A percentile compares a stretch with the other conserved stretches of the same genome.
phyloP scores from a whole-genome alignment of 2,329 filamentous ascomycete genomes.

The Clonostachys chloroleuca region DNA sequence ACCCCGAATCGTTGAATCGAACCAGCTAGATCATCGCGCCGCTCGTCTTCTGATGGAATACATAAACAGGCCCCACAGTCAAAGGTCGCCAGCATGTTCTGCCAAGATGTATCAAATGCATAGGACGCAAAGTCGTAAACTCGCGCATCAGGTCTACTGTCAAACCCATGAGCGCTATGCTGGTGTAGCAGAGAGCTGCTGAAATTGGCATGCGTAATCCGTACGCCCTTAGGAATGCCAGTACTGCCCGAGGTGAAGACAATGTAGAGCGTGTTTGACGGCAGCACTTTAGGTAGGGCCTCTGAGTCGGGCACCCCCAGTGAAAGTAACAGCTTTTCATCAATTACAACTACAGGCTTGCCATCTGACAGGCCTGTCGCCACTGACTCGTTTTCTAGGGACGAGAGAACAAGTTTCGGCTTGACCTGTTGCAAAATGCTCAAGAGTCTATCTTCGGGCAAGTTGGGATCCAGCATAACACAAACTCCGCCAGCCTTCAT shows the following conservation, averaged over 20 bases:
- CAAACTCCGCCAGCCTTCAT: conserved; percentile 2
- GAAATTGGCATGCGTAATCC: conserved; percentile 2
- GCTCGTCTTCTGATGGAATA: conserved; percentile 8
- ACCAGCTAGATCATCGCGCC: conserved; percentile 3
- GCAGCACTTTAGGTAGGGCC: not conserved
- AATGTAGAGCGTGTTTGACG: conserved; percentile 1
- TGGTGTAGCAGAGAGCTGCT: not conserved
- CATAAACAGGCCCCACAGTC: conserved; percentile 7
- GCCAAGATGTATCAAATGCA: conserved; percentile 6
- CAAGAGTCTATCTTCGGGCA: conserved; percentile 12
- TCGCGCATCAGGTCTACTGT: not conserved
- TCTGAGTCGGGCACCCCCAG: not conserved
- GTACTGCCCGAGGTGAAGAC: conserved; percentile 6
- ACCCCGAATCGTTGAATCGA: conserved; percentile 20
- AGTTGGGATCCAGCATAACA: conserved; percentile 32
- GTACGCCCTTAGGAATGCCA: conserved; percentile 5
- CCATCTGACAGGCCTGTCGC: not conserved
- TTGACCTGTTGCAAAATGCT: not conserved
- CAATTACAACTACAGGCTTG: not conserved
- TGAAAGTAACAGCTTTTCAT: not conserved
- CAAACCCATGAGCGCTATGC: conserved; percentile 19
- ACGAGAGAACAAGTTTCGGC: not conserved
- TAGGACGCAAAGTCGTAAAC: conserved; percentile 7
- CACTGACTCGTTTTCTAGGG: not conserved
- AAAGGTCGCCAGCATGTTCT: conserved; percentile 3